phyloP scores from a whole-genome alignment of 495 filamentous ascomycete species.

The Penicillium fimorum region DNA sequence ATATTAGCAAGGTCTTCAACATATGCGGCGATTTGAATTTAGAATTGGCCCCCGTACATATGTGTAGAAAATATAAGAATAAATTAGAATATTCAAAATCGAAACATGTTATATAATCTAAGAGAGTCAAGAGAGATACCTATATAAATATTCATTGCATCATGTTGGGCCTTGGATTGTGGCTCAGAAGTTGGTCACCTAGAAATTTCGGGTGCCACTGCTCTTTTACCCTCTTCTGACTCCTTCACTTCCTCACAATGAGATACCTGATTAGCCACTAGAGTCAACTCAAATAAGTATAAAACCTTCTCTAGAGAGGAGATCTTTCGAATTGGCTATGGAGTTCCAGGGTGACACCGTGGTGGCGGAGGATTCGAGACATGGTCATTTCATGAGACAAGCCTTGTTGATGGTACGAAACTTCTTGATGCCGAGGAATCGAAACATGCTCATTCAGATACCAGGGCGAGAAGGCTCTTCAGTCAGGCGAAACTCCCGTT shows the following conservation, averaged over 20 bases:
- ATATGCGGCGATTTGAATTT: background rate
- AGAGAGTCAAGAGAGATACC: background rate
- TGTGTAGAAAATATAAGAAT: background rate
- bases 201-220: slow-evolving; percentile 4
- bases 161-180: background rate
- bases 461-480: slow-evolving; percentile 77
- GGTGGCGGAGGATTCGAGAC: slow-evolving; percentile 28
- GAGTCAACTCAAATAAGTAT: background rate
- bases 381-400: slow-evolving; percentile 66
- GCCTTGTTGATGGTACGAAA: slow-evolving; percentile 63
- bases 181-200: background rate
- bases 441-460: slow-evolving; percentile 11
- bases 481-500: slow-evolving; percentile 85
- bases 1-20: background rate
- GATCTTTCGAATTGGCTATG: background rate
- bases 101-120: background rate
- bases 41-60: too few species aligned
- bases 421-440: background rate
- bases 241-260: background rate
- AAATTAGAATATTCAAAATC: background rate
- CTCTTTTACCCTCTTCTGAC: background rate
- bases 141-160: background rate
- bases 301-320: background rate
- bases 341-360: slow-evolving; percentile 4
- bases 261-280: background rate